These are phyloP conservation scores for Haplographium delicatum DNA, from an alignment of 495 filamentous ascomycete species.

Conservation along the genomic window DNA sequence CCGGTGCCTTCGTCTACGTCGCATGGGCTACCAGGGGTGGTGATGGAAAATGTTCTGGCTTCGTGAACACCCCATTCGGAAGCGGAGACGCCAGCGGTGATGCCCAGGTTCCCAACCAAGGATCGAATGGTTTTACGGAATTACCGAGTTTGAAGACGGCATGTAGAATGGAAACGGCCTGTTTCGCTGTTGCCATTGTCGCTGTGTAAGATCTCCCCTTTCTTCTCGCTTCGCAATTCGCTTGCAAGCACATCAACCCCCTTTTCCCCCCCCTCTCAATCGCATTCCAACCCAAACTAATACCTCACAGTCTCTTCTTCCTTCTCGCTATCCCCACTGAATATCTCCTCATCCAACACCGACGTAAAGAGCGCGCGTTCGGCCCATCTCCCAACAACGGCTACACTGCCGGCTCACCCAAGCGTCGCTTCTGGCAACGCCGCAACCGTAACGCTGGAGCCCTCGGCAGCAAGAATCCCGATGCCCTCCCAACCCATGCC, in stretches of 20 bases:
- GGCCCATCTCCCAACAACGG: conserved; percentile 71
- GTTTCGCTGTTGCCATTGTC: conserved; percentile 71
- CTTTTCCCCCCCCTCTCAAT: neutral
- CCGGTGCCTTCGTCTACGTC: conserved; percentile 55
- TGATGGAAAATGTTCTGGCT: conserved; percentile 53
- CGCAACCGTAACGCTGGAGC: conserved; percentile 33
- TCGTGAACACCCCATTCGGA: conserved; percentile 62
- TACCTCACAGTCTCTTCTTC: conserved; percentile 56
- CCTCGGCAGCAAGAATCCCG: conserved; percentile 33
- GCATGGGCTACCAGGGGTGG: conserved; percentile 58
- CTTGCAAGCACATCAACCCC: too few species aligned
- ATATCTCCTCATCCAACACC: conserved; percentile 58
- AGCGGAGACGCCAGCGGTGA: conserved; percentile 45
- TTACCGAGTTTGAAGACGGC: conserved; percentile 49
- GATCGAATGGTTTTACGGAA: conserved; percentile 30
- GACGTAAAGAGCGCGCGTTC: conserved; percentile 73
- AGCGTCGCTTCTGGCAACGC: conserved; percentile 42
- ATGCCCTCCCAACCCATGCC: conserved; percentile 25
- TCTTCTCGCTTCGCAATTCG: too few species aligned
- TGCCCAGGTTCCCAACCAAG: conserved; percentile 29
- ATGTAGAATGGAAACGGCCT: conserved; percentile 67
- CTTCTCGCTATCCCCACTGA: conserved; percentile 59
- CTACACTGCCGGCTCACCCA: conserved; percentile 64
- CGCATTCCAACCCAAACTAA: too few species aligned
- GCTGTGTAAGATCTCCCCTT: conserved; percentile 57